A percentile compares a stretch with the other conserved stretches of the same genome.
phyloP scores from a whole-genome alignment of 768 basidiomycete species.

The Chiua virens region DNA sequence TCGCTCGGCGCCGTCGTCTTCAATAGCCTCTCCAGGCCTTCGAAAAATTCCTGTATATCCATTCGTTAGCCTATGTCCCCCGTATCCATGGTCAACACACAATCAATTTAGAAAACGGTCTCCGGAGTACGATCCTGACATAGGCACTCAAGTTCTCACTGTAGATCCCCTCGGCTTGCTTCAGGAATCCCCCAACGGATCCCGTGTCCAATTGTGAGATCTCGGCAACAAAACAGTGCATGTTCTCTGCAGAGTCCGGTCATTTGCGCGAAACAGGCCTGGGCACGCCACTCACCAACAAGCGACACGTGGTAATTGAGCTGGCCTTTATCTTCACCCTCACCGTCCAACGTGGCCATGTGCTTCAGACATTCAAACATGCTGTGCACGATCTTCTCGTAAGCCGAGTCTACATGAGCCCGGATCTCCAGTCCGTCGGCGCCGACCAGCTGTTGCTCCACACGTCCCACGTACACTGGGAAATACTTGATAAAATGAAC shows the following conservation, averaged over 20 bases:
- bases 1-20: slow-evolving; percentile 78
- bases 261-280: neutral
- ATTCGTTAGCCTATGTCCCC: slow-evolving; percentile 2
- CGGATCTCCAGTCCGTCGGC: slow-evolving; percentile 79
- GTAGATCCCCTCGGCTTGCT: slow-evolving; percentile 79
- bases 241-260: slow-evolving; percentile 68
- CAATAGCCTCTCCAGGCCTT: slow-evolving; percentile 85
- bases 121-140: slow-evolving; percentile 79
- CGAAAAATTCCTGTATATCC: slow-evolving; percentile 81
- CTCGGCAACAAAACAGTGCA: slow-evolving; percentile 91
- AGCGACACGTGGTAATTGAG: slow-evolving; percentile 95
- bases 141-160: slow-evolving; percentile 88
- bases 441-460: slow-evolving; percentile 82
- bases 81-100: slow-evolving; percentile 44
- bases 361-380: slow-evolving; percentile 95
- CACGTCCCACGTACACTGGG: slow-evolving; percentile 78
- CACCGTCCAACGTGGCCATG: slow-evolving; percentile 93
- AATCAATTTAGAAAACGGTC: slow-evolving; percentile 85
- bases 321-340: slow-evolving; percentile 94
- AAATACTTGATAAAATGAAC: slow-evolving; percentile 92
- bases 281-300: slow-evolving; percentile 63
- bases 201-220: slow-evolving; percentile 67
- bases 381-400: slow-evolving; percentile 83
- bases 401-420: slow-evolving; percentile 71
- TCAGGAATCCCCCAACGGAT: slow-evolving; percentile 61